phyloP scores from a whole-genome alignment of 306 rosid species.

The Aeschynomene evenia region DNA sequence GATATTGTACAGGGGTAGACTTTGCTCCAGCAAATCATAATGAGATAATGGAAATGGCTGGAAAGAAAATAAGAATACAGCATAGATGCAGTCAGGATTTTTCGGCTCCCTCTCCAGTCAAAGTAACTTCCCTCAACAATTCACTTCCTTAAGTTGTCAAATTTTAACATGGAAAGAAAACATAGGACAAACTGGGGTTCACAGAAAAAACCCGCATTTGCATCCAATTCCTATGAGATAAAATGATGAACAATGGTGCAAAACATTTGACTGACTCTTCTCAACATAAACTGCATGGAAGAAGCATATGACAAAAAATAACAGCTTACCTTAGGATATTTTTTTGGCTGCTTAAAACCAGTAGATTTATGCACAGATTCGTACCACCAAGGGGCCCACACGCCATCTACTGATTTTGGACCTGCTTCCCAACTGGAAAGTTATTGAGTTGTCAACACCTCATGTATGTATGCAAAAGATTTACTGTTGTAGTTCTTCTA shows the following conservation, averaged over 20 bases:
- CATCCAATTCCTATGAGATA: neutral
- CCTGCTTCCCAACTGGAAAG: conserved; percentile 80
- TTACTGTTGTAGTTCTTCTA: neutral
- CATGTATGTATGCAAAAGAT: conserved; percentile 21
- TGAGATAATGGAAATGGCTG: conserved; percentile 68
- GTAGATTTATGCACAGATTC: conserved; percentile 58
- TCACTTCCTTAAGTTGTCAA: neutral
- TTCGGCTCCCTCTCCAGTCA: neutral
- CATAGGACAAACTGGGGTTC: neutral
- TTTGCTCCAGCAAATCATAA: conserved; percentile 69
- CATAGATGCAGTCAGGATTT: neutral
- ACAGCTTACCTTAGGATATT: conserved; percentile 58
- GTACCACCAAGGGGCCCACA: conserved; percentile 95
- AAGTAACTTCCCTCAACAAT: neutral
- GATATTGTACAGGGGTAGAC: conserved; percentile 69
- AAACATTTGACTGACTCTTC: neutral
- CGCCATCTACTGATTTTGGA: conserved; percentile 70
- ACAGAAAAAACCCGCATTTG: neutral
- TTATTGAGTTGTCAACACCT: conserved; percentile 27
- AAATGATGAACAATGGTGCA: neutral
- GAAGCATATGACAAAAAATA: neutral
- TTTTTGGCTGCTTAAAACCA: conserved; percentile 49
- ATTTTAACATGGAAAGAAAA: neutral
- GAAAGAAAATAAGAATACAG: conserved; percentile 21
- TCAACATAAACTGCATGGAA: conserved; percentile 6